Base-by-base conservation (phyloP, 2,329 filamentous ascomycete species). In the Orbilia javanica region DNA sequence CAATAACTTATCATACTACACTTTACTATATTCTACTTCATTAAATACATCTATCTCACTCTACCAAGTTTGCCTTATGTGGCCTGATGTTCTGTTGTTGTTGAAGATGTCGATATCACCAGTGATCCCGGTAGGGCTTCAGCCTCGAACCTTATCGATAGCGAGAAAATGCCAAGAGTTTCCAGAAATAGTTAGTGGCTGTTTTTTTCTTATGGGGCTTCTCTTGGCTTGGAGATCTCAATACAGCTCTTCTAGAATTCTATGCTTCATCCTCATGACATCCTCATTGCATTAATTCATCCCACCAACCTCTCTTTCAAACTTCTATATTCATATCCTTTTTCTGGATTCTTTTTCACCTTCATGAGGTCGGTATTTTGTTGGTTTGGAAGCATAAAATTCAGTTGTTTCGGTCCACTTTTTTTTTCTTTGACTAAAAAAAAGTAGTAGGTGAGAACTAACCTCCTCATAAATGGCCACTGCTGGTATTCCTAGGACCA, bases 91-190 rank as follows among this genome's bases (percentile, higher is more conserved):
- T n/a, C 15, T 15, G 7, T 18, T 68, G 22, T 31, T 20, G 3
- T n/a, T 48, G 11, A n/a, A 55, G 48, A 68, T 39, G 48, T 22
- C 34, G 15, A 34, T n/a, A 68, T 68, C 65, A 68, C 48, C 27
- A 34, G 2, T 6, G 4, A 0, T 8, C 18, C 2, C 15, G 7
- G 22, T 34, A 31, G 36, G 22, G 36, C 65, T 25, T 68, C 50
- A 5, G 29, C 15, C 18, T 22, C 25, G 3, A 36, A 22, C 25
- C 36, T 53, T 68, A 29, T 55, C 48, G 46, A 39, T 67, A 44
- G 27, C 20, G 18, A 13, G 10, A 22, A 52, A 42, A 36, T 39
- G 48, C 46, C 48, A 53, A 67, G 64, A 42, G 20, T 42, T 64
- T 64, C 60, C 15, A 48, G 60, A 64, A 64, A 15, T 1, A 18